phyloP scores from a whole-genome alignment of 2,329 filamentous ascomycete species.

The Diaporthe longicolla region DNA sequence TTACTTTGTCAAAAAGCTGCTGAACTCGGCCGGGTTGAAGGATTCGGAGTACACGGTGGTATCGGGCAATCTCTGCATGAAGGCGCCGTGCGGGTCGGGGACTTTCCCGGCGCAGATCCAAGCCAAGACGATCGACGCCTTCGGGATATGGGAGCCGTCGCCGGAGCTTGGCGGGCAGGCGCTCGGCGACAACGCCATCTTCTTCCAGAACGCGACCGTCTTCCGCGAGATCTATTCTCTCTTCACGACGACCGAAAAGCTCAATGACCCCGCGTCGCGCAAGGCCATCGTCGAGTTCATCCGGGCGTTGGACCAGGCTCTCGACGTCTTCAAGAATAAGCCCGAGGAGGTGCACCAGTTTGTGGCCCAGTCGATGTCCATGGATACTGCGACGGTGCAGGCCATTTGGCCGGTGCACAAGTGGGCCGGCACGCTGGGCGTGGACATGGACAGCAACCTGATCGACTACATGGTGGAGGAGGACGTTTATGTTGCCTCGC shows the following conservation, averaged over 20 bases:
- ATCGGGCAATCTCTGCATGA: not conserved
- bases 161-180: conserved; percentile 10
- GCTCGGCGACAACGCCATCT: not conserved
- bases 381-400: conserved; percentile 5
- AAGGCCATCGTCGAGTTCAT: conserved; percentile 14
- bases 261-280: conserved; percentile 4
- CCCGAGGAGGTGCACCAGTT: conserved; percentile 7
- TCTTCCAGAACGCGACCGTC: conserved; percentile 19
- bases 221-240: conserved; percentile 12
- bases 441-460: conserved; percentile 19
- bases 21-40: not conserved
- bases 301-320: not conserved
- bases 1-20: not conserved
- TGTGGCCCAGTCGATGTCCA: not conserved
- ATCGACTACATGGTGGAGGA: conserved; percentile 27
- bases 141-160: conserved; percentile 8
- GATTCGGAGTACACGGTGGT: conserved; percentile 4
- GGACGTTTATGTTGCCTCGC: conserved; percentile 16
- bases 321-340: conserved; percentile 9
- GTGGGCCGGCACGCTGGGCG: conserved; percentile 12
- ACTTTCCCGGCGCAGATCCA: conserved; percentile 5
- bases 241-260: conserved; percentile 3
- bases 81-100: conserved; percentile 5
- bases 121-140: conserved; percentile 14
- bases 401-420: conserved; percentile 7